Conservation (phyloP, 169 alveolate species). For the Plasmodium coatneyi region DNA sequence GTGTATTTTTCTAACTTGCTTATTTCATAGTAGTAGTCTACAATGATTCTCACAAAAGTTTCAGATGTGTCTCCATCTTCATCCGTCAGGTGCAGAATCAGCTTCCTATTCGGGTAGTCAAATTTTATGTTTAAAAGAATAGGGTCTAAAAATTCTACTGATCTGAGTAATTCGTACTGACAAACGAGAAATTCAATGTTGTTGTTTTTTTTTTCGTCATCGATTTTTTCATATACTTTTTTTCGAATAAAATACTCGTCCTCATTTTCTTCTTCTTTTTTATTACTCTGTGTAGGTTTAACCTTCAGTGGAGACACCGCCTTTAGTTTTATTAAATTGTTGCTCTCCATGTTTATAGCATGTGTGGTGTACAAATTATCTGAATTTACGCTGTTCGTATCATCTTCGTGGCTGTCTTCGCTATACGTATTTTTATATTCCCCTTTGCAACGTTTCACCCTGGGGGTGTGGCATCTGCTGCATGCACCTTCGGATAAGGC, state of each 20-base stretch:
- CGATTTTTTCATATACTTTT: slow-evolving; percentile 29
- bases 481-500: neutral
- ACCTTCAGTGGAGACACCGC: slow-evolving; percentile 50
- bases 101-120: slow-evolving; percentile 11
- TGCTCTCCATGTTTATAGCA: slow-evolving; percentile 3
- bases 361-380: slow-evolving; percentile 51
- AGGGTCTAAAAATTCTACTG: slow-evolving; percentile 50
- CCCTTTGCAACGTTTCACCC: neutral
- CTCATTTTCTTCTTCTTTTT: slow-evolving; percentile 1
- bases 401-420: slow-evolving; percentile 5
- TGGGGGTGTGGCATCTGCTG: neutral
- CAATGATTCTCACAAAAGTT: slow-evolving; percentile 42
- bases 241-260: slow-evolving; percentile 46
- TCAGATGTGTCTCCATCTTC: slow-evolving; percentile 76
- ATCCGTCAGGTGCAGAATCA: slow-evolving; percentile 61
- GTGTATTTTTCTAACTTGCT: slow-evolving; percentile 51
- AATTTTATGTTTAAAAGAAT: slow-evolving; percentile 75
- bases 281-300: neutral
- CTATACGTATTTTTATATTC: neutral
- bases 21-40: slow-evolving; percentile 31
- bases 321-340: slow-evolving; percentile 30
- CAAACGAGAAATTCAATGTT: slow-evolving; percentile 53
- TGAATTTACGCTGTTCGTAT: slow-evolving; percentile 43
- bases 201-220: neutral
- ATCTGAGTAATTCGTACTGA: slow-evolving; percentile 49